Evolutionary conservation across 2,329 filamentous ascomycete genomes (phyloP), one percentile per base, ranked within the genome.

Genomic region (Plectosphaerella sp.): DNA sequence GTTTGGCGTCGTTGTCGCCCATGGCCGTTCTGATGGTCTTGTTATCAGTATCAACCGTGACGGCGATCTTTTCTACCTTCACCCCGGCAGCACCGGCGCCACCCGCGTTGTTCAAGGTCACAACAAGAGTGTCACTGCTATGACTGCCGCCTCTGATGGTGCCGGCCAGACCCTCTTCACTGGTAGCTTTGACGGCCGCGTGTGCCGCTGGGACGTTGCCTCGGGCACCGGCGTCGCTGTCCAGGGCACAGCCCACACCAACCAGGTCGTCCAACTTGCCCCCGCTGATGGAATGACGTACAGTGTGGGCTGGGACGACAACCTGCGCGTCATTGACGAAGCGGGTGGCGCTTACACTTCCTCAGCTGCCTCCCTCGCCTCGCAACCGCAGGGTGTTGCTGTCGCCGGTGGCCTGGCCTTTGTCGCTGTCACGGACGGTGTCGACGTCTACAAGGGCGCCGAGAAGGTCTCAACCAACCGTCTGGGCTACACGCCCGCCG

Each of bases 301-400:
- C 72, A 93, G 87, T 62, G 88, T 93, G 50, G 92, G 87, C 57
- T 99, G 93, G 94, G 94, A 99, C 65, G 94, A 99, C 67, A 91
- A 87, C 1, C 76, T 97, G 36, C 87, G 91, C 56, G 87, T 82
- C 43, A 79, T 95, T 36, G 91, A 96, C 58, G 79, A 87, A 53
- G 79, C 84, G 1, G 83, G 86, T 49, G 87, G 84, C 62, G 89
- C 86, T 0, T 97, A 95, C 67, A 78, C 86, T 6, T 90, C 88
- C 51, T 77, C 79, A 48, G 76, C 83, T 1, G 72, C 79, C 33
- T 86, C 88, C 64, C 79, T 96, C 18, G 77, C 82, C 3, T 87
- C 86, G 16, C 94, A 97, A 64, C 94, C 94, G 3, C 93, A 88
- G 69, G 88, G 86, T 37, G 73, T 92, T 39, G 77, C 81, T 7